Conservation (phyloP, 148 eudicot genomes). For the Diospyros kaki region DNA sequence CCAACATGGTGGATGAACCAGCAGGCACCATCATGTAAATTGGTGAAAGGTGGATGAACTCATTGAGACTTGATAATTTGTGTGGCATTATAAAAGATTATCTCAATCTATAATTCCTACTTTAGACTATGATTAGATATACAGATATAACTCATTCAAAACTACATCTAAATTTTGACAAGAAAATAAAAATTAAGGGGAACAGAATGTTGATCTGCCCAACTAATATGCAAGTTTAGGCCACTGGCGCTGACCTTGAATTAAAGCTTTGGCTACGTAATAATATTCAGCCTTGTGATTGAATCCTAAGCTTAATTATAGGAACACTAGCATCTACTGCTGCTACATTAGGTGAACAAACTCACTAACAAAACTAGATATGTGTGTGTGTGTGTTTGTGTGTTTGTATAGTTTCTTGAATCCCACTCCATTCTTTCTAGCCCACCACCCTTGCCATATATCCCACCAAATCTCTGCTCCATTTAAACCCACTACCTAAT, state of each 20-base stretch:
- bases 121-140: too few relatives aligned
- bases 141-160: too few relatives aligned
- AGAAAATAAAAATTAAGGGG: neutral
- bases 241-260: conserved; percentile 4
- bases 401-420: conserved; percentile 4
- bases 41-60: too few relatives aligned
- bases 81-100: too few relatives aligned
- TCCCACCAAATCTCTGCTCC: conserved; percentile 10
- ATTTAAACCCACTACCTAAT: conserved; percentile 14
- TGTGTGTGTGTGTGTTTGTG: too few relatives aligned
- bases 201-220: conserved; percentile 9
- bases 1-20: too few relatives aligned
- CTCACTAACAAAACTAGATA: conserved; percentile 17
- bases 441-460: neutral
- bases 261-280: neutral
- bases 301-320: neutral
- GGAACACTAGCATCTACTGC: neutral
- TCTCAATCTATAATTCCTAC: too few relatives aligned
- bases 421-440: conserved; percentile 18
- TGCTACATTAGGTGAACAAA: conserved; percentile 31
- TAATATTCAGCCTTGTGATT: neutral
- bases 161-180: too few relatives aligned
- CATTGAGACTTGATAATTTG: too few relatives aligned
- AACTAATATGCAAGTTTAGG: conserved; percentile 22
- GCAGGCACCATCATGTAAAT: too few relatives aligned